Evolutionary conservation across 192 early-diverging fungal genomes (phyloP), one percentile per base, ranked within the genome.

Genomic region (Linnemannia zychae): DNA sequence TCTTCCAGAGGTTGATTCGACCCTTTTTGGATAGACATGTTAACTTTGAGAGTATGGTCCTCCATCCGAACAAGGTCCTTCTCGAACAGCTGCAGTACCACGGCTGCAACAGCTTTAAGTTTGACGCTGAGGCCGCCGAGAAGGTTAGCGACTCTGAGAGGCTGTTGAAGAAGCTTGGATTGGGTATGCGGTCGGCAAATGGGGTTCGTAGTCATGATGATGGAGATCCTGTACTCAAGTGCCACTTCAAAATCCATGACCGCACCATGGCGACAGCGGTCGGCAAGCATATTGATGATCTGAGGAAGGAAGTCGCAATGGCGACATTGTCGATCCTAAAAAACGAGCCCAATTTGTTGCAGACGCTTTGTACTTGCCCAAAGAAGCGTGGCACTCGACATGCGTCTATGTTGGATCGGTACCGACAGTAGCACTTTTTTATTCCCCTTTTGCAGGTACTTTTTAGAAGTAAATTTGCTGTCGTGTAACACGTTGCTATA

Each of bases 11-110:
- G 28, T 16, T 84, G 52, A 87, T 91, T 36, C 37, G 63, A 46
- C 90, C 90, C 7, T 81, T 91, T 46, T 48, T 91, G 22, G 90
- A 89, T 48, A 66, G 77, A 1, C 89, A 92, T 78, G 87, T 92
- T n/a, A 84, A 85, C 5, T 88, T 89, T 31, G 88, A 90, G 3
- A 77, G 71, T 0, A 81, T 92, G 52, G 75, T 87, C 57, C 74
- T 91, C 34, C 90, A 92, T 80, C 91, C 92, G 17, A 74, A 82
- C 48, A 88, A 90, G 48, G 68, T 50, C 37, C 69, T 92, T 17
- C 85, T 88, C 1, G 88, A 80, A 22, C 53, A 67, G 7, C 48
- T 92, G 4, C 92, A 92, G 67, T 67, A 80, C 48, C 16, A 75
- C 40, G 88, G 90, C n/a, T 92, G 92, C 68, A 78, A 76, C 36